Base-by-base conservation (phyloP, 1,139 yeast genomes). In the Yamadazyma sp. region DNA sequence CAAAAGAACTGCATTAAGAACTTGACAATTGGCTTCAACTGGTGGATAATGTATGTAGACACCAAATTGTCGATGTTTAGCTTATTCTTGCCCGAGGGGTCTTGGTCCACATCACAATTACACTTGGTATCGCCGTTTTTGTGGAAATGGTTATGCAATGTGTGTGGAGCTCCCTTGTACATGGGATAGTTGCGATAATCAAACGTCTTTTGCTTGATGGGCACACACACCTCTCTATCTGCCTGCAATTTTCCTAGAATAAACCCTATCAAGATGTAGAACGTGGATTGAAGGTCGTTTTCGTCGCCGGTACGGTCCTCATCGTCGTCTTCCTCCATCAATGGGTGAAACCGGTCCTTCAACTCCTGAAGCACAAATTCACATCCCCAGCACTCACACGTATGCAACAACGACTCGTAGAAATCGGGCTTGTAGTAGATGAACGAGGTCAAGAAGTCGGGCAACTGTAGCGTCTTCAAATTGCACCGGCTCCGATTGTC, bases 381-480 rank as follows among this genome's bases (percentile, higher is more conserved):
- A 45, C 73, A 67, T 2, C 73, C 73, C 53, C 54, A 45, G 40
- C 73, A 67, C 37, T 47, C 47, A 43, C 73, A 67, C 5, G 69
- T 63, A 46, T 67, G 72, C 18, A 67, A 46, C 20, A 66, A 53
- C 3, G 67, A 60, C 44, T 61, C 61, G 48, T 55, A 62, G 39
- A 67, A 67, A 39, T 62, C 62, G 3, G 70, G 70, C 41, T 66
- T 61, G 43, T 67, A 67, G 47, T 65, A 67, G 24, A 67, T 53
- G 46, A 67, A 67, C 3, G 70, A 62, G 1, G 71, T 66, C 34
- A 67, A 52, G 40, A 67, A 67, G 43, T 67, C 73, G 2, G 68
- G 67, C 16, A 67, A 43, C 40, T 63, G 67, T 26, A 67, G 47
- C 2, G 62, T 56, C 29, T 48, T 54, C 28, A 67, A 46, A 29